Percentiles rank a stretch among this genome's conserved stretches.
phyloP scores from a whole-genome alignment of 164 flowering plant genomes.

The Dillenia suffruticosa region DNA sequence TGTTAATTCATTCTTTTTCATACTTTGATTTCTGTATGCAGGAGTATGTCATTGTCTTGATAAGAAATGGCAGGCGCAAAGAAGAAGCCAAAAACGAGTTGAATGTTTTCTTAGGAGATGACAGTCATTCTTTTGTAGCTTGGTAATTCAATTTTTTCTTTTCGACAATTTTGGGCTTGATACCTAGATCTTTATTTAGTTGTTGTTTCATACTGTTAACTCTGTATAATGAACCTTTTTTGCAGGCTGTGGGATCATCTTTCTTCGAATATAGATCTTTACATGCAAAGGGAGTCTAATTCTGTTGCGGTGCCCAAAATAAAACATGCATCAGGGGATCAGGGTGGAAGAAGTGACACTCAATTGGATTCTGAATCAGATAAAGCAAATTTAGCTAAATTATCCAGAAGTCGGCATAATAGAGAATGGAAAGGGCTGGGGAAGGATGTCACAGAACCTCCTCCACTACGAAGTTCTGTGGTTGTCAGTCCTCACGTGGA shows the following conservation, averaged over 20 bases:
- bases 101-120: slow-evolving; percentile 89
- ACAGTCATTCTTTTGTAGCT: slow-evolving; percentile 68
- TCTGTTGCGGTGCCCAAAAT: slow-evolving; percentile 28
- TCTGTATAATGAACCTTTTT: slow-evolving; percentile 1
- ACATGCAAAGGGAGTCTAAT: slow-evolving; percentile 40
- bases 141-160: slow-evolving; percentile 44
- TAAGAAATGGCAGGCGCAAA: slow-evolving; percentile 81
- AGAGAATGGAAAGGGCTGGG: slow-evolving; percentile 61
- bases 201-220: slow-evolving; percentile 2
- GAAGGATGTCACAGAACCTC: slow-evolving; percentile 51
- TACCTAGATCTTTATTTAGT: not conserved
- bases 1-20: no score
- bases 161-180: not conserved
- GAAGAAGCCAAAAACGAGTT: slow-evolving; percentile 84
- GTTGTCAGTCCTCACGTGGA: slow-evolving; percentile 23
- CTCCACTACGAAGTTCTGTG: slow-evolving; percentile 53
- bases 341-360: slow-evolving; percentile 16
- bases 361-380: slow-evolving; percentile 40
- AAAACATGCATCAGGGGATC: slow-evolving; percentile 21
- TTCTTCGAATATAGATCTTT: slow-evolving; percentile 48
- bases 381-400: slow-evolving; percentile 26
- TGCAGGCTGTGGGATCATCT: slow-evolving; percentile 96
- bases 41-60: slow-evolving; percentile 93
- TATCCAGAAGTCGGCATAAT: slow-evolving; percentile 40
- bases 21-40: slow-evolving; percentile 26